These are phyloP conservation scores for Penicillium pancosmium DNA, from an alignment of 495 filamentous ascomycete genomes.

Conservation along the genomic window DNA sequence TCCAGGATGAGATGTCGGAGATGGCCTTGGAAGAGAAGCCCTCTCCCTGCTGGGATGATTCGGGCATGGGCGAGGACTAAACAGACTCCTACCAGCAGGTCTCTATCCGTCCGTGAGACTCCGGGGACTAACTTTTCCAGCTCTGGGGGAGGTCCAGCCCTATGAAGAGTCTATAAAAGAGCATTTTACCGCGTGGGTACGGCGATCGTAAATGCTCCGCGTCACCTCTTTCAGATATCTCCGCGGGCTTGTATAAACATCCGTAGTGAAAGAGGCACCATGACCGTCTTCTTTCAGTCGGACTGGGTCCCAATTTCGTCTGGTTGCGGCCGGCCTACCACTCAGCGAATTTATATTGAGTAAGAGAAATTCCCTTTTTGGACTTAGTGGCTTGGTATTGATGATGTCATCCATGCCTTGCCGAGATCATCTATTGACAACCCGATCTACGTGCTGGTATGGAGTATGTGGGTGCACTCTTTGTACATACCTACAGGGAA, in stretches of 20 bases:
- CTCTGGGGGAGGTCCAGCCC: neutral
- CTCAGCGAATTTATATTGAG: constrained; percentile 41
- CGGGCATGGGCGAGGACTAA: constrained; percentile 11
- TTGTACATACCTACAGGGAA: too few relatives aligned
- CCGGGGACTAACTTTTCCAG: neutral
- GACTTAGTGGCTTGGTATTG: constrained; percentile 30
- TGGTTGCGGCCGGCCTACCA: constrained; percentile 26
- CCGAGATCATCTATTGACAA: constrained; percentile 1
- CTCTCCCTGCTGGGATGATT: neutral
- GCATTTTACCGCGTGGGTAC: neutral
- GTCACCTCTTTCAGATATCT: constrained; percentile 1
- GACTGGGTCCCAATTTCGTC: neutral
- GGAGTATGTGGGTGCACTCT: too few relatives aligned
- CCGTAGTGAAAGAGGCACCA: neutral
- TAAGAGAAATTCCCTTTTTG: constrained; percentile 42
- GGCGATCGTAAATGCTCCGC: neutral
- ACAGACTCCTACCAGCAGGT: neutral
- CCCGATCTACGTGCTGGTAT: too few relatives aligned
- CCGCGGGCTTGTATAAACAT: neutral
- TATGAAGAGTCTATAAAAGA: constrained; percentile 5
- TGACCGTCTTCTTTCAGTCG: neutral
- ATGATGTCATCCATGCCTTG: constrained; percentile 17
- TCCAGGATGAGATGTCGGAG: constrained; percentile 29
- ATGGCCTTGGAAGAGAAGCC: constrained; percentile 4
- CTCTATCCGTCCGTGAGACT: neutral